Base-by-base conservation (phyloP, 176 grass and related monocot species). In the Musa itinerans region DNA sequence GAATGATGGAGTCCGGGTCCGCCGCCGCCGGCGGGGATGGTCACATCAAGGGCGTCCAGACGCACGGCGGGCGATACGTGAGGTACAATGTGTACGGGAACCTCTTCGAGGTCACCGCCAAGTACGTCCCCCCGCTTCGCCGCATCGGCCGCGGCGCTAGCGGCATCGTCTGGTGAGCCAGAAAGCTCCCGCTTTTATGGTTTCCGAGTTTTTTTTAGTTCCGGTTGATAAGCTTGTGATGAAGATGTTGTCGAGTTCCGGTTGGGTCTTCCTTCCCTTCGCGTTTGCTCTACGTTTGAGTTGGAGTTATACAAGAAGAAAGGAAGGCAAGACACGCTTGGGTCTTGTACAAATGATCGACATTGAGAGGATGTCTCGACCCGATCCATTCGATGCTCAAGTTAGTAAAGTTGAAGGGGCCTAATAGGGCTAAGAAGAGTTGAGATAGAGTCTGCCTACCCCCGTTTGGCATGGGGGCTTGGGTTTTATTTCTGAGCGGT, bases 81-180 rank as follows among this genome's bases (percentile, higher is more conserved):
- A 89, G 92, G 87, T 97, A 97, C 85, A 97, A 97, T 82, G 88
- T 97, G 53, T 85, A 87, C 80, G 93, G 93, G 55, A 97, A 92
- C 77, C 81, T 97, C 68, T 86, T 97, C 65, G 93, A 97, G 85
- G 93, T 97, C 8, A 90, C 90, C 20, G 74, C 93, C 72, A 97
- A 97, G 85, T 97, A 97, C 81, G 77, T 90, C 9, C 93, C 90
- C 11, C 93, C 93, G 53, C 92, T 97, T 63, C 81, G 93, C 14
- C 87, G 83, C 34, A 90, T 97, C 52, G 93, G 93, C 43, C 93
- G 93, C 21, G 93, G 93, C 70, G 90, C 93, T 52, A 57, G 20
- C 80, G 93, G 93, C 81, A 97, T 97, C 89, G 85, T 97, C 68
- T 97, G 93, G 93, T 94, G 27, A 71, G 90, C n/a, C 50, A 19